Conservation (phyloP, 805 yeast genomes). For the Candida schatavii region DNA sequence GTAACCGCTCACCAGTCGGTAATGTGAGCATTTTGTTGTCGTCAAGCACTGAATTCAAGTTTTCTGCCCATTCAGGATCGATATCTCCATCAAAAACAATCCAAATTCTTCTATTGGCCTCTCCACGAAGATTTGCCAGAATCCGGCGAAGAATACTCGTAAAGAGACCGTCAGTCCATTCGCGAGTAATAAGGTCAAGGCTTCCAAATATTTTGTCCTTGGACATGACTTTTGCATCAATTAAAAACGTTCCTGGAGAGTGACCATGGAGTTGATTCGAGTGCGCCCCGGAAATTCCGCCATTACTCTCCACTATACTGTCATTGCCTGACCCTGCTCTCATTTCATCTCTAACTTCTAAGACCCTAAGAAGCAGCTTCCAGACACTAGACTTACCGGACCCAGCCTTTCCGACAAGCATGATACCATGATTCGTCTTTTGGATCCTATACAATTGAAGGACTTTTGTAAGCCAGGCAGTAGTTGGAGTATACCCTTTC, state of each 20-base stretch:
- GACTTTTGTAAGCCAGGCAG: conserved; percentile 52
- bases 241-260: conserved; percentile 39
- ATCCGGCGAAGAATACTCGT: conserved; percentile 64
- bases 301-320: conserved; percentile 28
- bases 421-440: conserved; percentile 69
- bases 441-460: conserved; percentile 63
- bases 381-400: conserved; percentile 67
- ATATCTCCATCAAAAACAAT: conserved; percentile 88
- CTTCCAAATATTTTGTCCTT: conserved; percentile 69
- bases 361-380: conserved; percentile 45
- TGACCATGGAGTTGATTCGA: too few species aligned
- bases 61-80: conserved; percentile 93
- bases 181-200: conserved; percentile 74
- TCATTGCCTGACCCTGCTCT: background rate
- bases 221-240: conserved; percentile 75
- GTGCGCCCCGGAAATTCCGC: too few species aligned
- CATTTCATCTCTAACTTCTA: conserved; percentile 18
- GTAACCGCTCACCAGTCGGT: conserved; percentile 85
- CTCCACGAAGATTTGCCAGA: conserved; percentile 56
- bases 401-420: conserved; percentile 75
- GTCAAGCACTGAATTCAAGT: conserved; percentile 84
- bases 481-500: conserved; percentile 31
- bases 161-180: conserved; percentile 89
- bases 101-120: conserved; percentile 58
- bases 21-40: conserved; percentile 79